These are phyloP conservation scores for Rosa chinensis DNA, from an alignment of 306 rosid genomes.

Conservation along the genomic window DNA sequence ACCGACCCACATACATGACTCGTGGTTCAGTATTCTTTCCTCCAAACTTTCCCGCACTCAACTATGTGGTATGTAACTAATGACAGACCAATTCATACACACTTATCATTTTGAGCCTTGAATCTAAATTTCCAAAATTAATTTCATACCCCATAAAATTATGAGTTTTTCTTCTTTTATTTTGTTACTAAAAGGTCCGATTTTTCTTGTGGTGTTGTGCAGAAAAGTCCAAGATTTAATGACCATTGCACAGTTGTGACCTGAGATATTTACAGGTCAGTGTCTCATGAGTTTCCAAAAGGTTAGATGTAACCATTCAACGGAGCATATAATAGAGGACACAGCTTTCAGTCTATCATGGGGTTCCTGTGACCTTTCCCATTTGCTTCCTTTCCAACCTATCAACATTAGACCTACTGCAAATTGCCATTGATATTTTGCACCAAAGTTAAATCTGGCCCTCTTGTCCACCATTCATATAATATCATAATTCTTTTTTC, in stretches of 20 bases:
- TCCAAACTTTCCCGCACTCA: not conserved
- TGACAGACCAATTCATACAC: not conserved
- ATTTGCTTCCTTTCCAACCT: slow-evolving; percentile 5
- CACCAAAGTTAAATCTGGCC: not conserved
- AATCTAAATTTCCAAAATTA: not conserved
- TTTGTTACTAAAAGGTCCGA: too few species aligned
- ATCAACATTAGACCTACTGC: too few species aligned
- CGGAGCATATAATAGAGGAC: slow-evolving; percentile 2
- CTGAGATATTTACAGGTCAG: slow-evolving; percentile 1
- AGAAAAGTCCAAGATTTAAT: not conserved
- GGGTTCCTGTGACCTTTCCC: not conserved
- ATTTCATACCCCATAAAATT: not conserved
- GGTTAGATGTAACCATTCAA: not conserved
- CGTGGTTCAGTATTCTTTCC: not conserved
- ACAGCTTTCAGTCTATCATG: not conserved
- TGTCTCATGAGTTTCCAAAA: not conserved
- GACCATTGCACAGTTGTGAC: not conserved
- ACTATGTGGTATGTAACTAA: not conserved
- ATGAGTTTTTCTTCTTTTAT: not conserved
- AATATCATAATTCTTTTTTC: not conserved
- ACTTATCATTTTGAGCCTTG: not conserved
- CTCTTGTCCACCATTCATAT: slow-evolving; percentile 4
- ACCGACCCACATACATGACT: too few species aligned
- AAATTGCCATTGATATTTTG: not conserved
- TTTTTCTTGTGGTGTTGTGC: not conserved